Evolutionary conservation across 345 rosid species (phyloP), one percentile per base, ranked within the genome.

Genomic region (Linum usitatissimum): DNA sequence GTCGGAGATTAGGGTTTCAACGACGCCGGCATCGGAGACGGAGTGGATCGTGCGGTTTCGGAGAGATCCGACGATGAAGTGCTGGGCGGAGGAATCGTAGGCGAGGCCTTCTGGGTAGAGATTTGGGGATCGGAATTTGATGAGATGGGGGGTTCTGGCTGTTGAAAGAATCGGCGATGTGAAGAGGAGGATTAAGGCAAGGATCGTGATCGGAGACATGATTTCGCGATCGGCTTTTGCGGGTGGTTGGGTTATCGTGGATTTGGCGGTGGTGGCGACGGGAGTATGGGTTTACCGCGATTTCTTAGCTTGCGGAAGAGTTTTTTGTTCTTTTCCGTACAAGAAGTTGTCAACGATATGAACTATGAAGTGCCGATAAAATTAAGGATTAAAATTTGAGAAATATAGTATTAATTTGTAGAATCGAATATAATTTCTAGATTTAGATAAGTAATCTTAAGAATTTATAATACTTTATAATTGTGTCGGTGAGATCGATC

Each of bases 11-110:
- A 88, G 64, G 9, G 80, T 80, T 59, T 87, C 78, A 31, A 78
- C 30, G 67, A 86, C 89, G 45, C 87, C 96, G 17, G 86, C 93
- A 56, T 91, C 96, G 51, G 97, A 91, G 64, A 91, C 85, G 55
- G 96, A 74, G 68, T 59, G 76, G 60, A 91, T 72, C 0, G 83
- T 69, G 63, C 96, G 85, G 70, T 75, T 64, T 61, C 57, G 81
- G 65, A 79, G 75, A 6, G 96, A 91, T 28, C 97, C 91, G 56
- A 88, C 94, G 65, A 91, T 10, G 79, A 91, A 91, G 78, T 88
- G 91, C 49, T 86, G 81, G 56, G 73, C 84, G 0, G 84, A 70
- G 8, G 85, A 83, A 74, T 91, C 96, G 83, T 86, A 84, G 18
- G 86, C 72, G 5, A 86, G 38, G 60, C 84, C 90, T 60, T 91